Percentiles rank a stretch among this genome's conserved stretches.
Conservation (phyloP, 495 filamentous ascomycete species). For the Talaromyces trachyspermus region DNA sequence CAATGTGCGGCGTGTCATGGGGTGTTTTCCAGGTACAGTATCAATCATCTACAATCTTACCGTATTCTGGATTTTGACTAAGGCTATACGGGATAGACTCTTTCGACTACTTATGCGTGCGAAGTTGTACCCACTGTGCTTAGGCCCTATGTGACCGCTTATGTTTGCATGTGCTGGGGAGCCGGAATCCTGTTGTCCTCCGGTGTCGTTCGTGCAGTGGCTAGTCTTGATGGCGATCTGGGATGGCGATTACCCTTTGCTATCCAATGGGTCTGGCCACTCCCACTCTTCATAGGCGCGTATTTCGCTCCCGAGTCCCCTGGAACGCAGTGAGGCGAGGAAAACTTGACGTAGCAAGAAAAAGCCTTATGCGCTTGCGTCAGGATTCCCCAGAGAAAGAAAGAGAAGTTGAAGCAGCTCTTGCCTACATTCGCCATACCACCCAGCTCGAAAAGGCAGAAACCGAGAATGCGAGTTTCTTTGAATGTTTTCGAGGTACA, state of each 20-base stretch:
- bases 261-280: conserved; percentile 64
- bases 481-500: conserved; percentile 64
- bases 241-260: conserved; percentile 48
- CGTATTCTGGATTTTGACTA: background rate
- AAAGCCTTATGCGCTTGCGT: conserved; percentile 20
- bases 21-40: conserved; percentile 36
- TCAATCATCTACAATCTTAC: background rate
- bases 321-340: conserved; percentile 70
- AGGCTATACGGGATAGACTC: conserved; percentile 9
- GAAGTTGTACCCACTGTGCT: conserved; percentile 40
- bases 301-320: conserved; percentile 62
- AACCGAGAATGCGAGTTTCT: conserved; percentile 51
- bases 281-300: conserved; percentile 56
- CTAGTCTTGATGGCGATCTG: conserved; percentile 26
- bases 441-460: conserved; percentile 57
- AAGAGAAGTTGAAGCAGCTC: conserved; percentile 48
- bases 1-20: conserved; percentile 18
- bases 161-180: conserved; percentile 40
- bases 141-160: conserved; percentile 35
- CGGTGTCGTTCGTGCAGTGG: conserved; percentile 36
- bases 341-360: conserved; percentile 40
- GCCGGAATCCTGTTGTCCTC: conserved; percentile 44
- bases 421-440: conserved; percentile 54
- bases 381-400: conserved; percentile 19
- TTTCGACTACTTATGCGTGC: conserved; percentile 43